Base-by-base conservation (phyloP, 345 rosid genomes). In the Populus nigra region DNA sequence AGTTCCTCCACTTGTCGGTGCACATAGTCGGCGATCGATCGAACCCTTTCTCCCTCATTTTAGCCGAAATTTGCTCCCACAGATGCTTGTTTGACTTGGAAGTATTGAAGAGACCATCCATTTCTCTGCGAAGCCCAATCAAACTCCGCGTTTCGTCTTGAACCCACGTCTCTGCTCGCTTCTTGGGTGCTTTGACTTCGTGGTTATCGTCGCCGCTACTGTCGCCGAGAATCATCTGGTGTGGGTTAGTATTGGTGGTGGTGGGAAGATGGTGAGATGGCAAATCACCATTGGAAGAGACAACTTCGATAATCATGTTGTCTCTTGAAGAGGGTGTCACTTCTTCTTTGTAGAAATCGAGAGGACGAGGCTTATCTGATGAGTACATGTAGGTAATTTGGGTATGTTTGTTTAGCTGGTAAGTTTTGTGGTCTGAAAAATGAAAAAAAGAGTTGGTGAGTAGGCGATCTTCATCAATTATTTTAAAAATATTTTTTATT, bases 11-110 rank as follows among this genome's bases (percentile, higher is more conserved):
- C 88, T 96, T 94, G 81, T 96, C 99, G 0, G 99, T 96, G 65
- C 99, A 96, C 99, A 96, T 96, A 6, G 94, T 94, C 5, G 99
- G 99, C 3, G 98, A 94, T 65, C 99, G 88, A 85, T 96, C 99
- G 77, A 92, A 96, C 4, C 99, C 98, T 78, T 92, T 96, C 38
- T 91, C 98, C 65, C 91, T 91, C 98, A 96, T 96, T 85, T 92
- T 96, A 0, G 85, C 76, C 2, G 97, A 94, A 47, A 96, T 96
- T 84, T 92, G 88, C 65, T 96, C 98, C 99, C 99, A 96, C 36
- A 96, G 85, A 84, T 96, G 99, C 72, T 94, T 96, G 80, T 96
- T 96, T 2, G 99, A 96, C 88, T 96, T 96, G 31, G 99, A 91
- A 31, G 98, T 96, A 43, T 96, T 96, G 83, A 96, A 96, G 11